Evolutionary conservation across 2,329 filamentous ascomycete species (phyloP), one percentile per base, ranked within the genome.

Genomic region (Bipolaris sorokiniana): DNA sequence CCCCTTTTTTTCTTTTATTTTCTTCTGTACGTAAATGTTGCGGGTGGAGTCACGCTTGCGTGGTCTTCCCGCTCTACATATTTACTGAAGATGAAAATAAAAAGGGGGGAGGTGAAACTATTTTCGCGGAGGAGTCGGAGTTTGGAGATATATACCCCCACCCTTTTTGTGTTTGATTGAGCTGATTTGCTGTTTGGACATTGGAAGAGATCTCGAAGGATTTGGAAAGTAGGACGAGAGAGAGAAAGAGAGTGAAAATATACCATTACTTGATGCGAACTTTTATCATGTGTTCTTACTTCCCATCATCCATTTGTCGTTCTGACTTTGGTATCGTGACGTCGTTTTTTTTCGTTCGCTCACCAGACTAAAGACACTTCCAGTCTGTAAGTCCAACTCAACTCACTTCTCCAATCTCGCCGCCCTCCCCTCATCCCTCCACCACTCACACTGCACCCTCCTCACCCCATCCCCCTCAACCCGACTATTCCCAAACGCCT

Each of bases 91-190:
- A 18, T 1, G 23, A 31, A 10, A 31, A 7, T 11, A 31, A 5
- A 11, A 20, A 11, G 9, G 9, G 9, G 45, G 10, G 33, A 15
- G 13, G 3, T 18, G 20, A 20, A 20, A 36, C 44, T 11, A 33
- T 26, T 23, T 56, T 56, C 37, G 37, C 52, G 71, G 71, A 75
- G 73, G 71, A 74, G 72, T 72, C 75, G 71, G 73, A 75, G 73
- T 76, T 76, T 76, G 73, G 71, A 66, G 73, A 51, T 44, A 16
- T 51, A 76, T 75, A 76, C 70, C 71, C 73, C 67, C 58, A 68
- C 67, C 67, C 59, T 53, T 45, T 53, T 34, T 41, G 41, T 55
- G 34, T 50, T n/a, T 22, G 20, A 18, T 42, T 16, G 18, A 37
- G 13, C 13, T 7, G 20, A 37, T 48, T 23, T 36, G 20, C 5